Evolutionary conservation across 306 rosid genomes (phyloP), one percentile per base, ranked within the genome.

Genomic region (Luffa aegyptiaca): DNA sequence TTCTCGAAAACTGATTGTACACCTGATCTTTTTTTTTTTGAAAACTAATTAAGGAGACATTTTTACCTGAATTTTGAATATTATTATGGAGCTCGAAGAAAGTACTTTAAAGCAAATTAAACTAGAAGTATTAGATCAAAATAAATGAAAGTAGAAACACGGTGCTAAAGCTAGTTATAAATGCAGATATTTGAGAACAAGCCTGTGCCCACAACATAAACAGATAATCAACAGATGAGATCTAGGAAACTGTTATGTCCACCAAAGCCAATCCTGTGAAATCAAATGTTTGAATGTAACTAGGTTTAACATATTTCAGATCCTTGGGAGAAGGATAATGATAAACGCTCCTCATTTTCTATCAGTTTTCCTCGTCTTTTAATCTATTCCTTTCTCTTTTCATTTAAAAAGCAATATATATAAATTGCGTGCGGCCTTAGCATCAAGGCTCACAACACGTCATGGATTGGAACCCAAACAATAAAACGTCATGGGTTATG

Each of bases 141-240:
- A 71, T 48, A 46, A 71, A 1, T 72, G 77, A 48, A 48, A 31
- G 55, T 26, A 48, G 78, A 33, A 73, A 73, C 45, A 17, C 13
- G 59, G 13, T 46, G 77, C 61, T 46, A 72, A 72, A 72, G 0
- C 17, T 45, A 73, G 39, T 26, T 4, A 61, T 20, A 73, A 73
- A 48, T 41, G 75, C 8, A 42, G 26, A 31, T 31, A 6, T 45
- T 44, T 44, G n/a, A 70, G 76, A 70, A 70, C 53, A 70, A 70
- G 76, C 37, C 5, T 70, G 2, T 45, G 56, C 6, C 45, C 76
- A 13, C 9, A 70, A 13, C 10, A 70, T 13, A 44, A 69, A 42
- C 65, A 59, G 65, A 59, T 59, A 35, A 57, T n/a, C 63, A 59
- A 59, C 55, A 68, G 74, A 66, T 66, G n/a, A 68, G 74, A 66